Evolutionary conservation across 73 alveolate species (phyloP).

Genomic region (Uronychia setigera): DNA sequence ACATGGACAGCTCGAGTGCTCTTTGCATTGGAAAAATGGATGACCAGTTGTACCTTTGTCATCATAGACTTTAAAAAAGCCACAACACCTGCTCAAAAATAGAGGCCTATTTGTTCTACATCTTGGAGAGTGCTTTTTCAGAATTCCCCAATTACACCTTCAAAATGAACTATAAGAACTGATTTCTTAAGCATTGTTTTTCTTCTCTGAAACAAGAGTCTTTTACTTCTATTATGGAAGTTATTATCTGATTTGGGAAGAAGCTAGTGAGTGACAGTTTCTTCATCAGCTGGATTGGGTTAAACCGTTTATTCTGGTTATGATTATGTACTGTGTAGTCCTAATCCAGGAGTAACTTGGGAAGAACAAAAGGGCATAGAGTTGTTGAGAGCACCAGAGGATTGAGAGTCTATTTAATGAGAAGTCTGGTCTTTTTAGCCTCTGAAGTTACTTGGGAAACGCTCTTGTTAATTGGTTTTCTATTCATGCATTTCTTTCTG

Average conservation of each 20-base stretch:
- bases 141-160: not conserved
- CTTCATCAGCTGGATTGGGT: not conserved
- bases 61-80: not conserved
- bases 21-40: not conserved
- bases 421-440: no score
- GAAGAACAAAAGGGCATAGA: no score
- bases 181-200: not conserved
- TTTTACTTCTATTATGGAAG: not conserved
- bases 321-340: no score
- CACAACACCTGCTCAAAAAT: not conserved
- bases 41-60: not conserved
- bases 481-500: no score
- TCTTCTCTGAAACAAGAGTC: not conserved
- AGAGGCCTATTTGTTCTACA: not conserved
- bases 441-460: no score
- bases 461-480: no score
- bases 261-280: not conserved
- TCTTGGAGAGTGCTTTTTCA: not conserved
- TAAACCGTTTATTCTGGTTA: no score
- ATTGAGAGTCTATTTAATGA: no score
- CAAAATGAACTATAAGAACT: not conserved
- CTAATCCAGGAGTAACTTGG: no score
- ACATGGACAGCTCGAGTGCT: not conserved
- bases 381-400: no score
- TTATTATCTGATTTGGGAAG: not conserved